Evolutionary conservation across 176 grass and related monocot genomes (phyloP), one percentile per base, ranked within the genome.

Genomic region (Musa acuminata): DNA sequence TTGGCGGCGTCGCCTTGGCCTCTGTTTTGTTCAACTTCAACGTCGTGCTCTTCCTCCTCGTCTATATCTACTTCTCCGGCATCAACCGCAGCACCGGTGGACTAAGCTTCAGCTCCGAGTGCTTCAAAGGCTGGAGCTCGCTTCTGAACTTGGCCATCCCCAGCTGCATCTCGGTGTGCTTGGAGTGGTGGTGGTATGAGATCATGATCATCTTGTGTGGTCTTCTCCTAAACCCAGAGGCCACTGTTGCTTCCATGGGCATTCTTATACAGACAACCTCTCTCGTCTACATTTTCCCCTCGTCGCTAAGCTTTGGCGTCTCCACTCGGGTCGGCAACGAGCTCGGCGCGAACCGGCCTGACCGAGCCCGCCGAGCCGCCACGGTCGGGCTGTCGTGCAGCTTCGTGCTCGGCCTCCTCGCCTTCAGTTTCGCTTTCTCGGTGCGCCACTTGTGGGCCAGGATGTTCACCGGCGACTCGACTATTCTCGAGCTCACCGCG

Each of bases 141-240:
- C 80, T 97, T 27, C 79, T 77, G 48, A 14, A 62, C 71, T 82
- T 97, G 16, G 75, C 93, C 53, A 23, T 82, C 22, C 90, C 89
- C 51, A 97, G 93, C 80, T 85, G 85, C n/a, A 71, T 81, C 22
- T 87, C 87, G 77, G 90, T 97, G 6, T 97, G 93, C 79, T 85
- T 97, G 13, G 93, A 97, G 80, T 97, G 93, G 93, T 97, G 93
- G 93, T 97, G 93, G 93, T 97, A 97, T 74, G 93, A 97, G 79
- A 97, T 97, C 80, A 97, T 97, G 90, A 97, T 97, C 60, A 84
- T 97, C 3, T 80, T 97, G 13, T 97, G 90, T 48, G 93, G 93
- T 8, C 84, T 93, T 10, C 77, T 97, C 1, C 76, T 73, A 0
- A 80, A 92, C 13, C 93, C 93, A 20, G 79, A 82, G 76, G 89